Base-by-base conservation (phyloP, 2,329 filamentous ascomycete species). In the Fusarium euwallaceae region DNA sequence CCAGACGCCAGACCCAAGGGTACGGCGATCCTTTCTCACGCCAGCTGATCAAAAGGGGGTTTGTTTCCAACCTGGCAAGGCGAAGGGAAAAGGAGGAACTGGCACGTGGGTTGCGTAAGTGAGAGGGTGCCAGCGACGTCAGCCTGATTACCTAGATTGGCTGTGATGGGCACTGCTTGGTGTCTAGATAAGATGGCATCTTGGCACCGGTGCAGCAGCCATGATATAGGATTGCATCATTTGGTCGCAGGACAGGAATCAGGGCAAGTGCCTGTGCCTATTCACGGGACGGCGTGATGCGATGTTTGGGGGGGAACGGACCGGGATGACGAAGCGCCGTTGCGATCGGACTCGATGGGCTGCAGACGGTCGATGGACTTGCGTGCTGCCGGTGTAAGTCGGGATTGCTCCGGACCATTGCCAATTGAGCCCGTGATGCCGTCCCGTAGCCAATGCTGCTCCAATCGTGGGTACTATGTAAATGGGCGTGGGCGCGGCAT, bases 51-150 rank as follows among this genome's bases (percentile, higher is more conserved):
- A 16, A 74, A 72, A 37, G 64, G 61, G 32, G 27, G 27, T 27
- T 27, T 27, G 39, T 67, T 29, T 59, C 66, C 60, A 20, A 51
- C 29, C 16, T 51, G 20, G 22, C 45, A 71, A 73, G 62, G 58
- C 20, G 20, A 37, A 59, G 6, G 20, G 11, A 14, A 56, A 56
- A 73, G 39, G 63, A 41, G 51, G 51, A 41, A 29, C 36, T 39
- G 56, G 71, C 66, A 76, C 76, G 76, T 75, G 76, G 62, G 63
- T 51, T 68, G 55, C 61, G 66, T 74, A 68, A 66, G 51, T 68
- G 59, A 48, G 55, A 36, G 29, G 62, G 29, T 9, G 39, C 27
- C 43, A 24, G 56, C 69, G 75, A 78, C 72, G 73, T 75, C 76
- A 76, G 66, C 41, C 17, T 56, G 24, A 27, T 39, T 66, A 60